Evolutionary conservation across 768 basidiomycete species (phyloP).

Genomic region (Kwoniella europaea): DNA sequence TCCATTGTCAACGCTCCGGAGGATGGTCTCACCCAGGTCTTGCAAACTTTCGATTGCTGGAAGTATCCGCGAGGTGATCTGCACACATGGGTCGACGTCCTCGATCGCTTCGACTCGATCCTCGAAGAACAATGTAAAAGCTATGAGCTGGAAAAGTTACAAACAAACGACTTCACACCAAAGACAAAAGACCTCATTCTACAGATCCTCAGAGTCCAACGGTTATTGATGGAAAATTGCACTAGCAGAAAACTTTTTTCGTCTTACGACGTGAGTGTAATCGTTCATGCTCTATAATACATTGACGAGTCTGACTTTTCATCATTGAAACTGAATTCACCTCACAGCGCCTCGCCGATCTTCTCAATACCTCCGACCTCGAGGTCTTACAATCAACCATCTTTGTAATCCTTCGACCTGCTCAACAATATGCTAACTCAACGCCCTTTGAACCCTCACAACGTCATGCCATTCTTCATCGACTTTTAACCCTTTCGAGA

Average conservation of each 20-base stretch:
- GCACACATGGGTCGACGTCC: slow-evolving; percentile 92
- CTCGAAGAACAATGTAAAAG: slow-evolving; percentile 79
- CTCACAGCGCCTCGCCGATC: slow-evolving; percentile 79
- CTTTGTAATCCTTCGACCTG: slow-evolving; percentile 84
- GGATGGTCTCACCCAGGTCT: slow-evolving; percentile 71
- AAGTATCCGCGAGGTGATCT: slow-evolving; percentile 95
- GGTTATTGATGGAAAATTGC: slow-evolving; percentile 90
- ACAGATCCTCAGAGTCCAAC: slow-evolving; percentile 84
- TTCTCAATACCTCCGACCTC: slow-evolving; percentile 85
- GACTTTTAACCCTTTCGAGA: slow-evolving; percentile 70
- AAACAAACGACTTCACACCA: slow-evolving; percentile 77
- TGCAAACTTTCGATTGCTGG: slow-evolving; percentile 78
- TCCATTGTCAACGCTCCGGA: slow-evolving; percentile 70
- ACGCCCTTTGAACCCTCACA: slow-evolving; percentile 80
- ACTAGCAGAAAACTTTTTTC: slow-evolving; percentile 96
- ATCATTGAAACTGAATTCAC: slow-evolving; percentile 13
- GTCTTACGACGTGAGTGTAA: slow-evolving; percentile 85
- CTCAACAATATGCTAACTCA: slow-evolving; percentile 91
- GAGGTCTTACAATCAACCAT: slow-evolving; percentile 83
- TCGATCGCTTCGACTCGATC: slow-evolving; percentile 92
- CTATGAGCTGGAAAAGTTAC: slow-evolving; percentile 82
- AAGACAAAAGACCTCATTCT: slow-evolving; percentile 74
- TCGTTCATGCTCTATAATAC: too few species aligned
- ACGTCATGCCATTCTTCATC: slow-evolving; percentile 73
- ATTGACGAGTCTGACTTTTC: not conserved